Conservation (phyloP, 164 flowering plant species). For the Annona squamosa region DNA sequence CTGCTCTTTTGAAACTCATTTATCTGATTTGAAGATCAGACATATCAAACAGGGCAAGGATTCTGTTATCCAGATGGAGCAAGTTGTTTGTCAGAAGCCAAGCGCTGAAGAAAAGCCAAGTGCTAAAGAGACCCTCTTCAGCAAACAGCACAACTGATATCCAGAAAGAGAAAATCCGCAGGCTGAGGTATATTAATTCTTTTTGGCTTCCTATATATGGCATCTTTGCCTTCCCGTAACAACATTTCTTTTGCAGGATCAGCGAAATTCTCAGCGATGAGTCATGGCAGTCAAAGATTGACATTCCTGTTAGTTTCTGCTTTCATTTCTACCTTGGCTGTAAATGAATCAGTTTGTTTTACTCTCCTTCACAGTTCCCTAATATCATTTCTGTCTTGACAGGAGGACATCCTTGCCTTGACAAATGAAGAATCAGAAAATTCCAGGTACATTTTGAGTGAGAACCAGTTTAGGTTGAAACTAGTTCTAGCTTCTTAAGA, state of each 20-base stretch:
- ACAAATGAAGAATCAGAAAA: conserved; percentile 32
- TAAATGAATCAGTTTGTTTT: neutral
- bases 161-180: conserved; percentile 48
- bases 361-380: neutral
- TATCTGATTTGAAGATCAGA: conserved; percentile 96
- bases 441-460: conserved; percentile 29
- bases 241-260: conserved; percentile 43
- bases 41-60: conserved; percentile 94
- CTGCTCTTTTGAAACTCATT: conserved; percentile 43
- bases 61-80: conserved; percentile 80
- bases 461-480: neutral
- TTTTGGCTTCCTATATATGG: neutral
- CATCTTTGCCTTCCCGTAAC: neutral
- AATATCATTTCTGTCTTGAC: conserved; percentile 16
- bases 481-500: neutral
- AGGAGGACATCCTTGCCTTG: conserved; percentile 41
- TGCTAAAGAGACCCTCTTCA: conserved; percentile 47
- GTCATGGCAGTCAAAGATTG: conserved; percentile 45
- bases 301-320: conserved; percentile 43
- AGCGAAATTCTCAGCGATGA: conserved; percentile 56
- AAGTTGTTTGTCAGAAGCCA: conserved; percentile 69
- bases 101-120: conserved; percentile 55
- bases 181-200: conserved; percentile 48
- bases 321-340: neutral
- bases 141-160: conserved; percentile 28